Conservation (phyloP, 345 rosid species). For the Eutrema yunnanense region DNA sequence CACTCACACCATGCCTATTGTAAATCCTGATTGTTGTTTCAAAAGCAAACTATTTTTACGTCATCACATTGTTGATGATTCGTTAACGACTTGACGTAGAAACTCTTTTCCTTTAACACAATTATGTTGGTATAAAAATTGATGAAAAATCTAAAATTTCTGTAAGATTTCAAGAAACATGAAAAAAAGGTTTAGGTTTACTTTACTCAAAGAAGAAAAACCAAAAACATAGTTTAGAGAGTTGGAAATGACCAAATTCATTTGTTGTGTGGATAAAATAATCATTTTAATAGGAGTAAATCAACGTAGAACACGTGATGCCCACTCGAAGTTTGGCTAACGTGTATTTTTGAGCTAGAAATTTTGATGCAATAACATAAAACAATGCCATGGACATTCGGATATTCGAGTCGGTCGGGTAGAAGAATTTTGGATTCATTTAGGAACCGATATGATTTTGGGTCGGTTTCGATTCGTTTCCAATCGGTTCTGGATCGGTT, state of each 20-base stretch:
- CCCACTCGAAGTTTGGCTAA: not conserved
- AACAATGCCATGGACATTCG: too few relatives aligned
- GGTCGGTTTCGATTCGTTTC: too few relatives aligned
- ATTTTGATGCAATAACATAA: not conserved
- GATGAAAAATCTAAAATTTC: not conserved
- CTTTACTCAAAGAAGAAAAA: not conserved
- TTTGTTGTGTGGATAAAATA: not conserved
- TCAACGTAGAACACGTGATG: not conserved
- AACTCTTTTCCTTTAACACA: not conserved
- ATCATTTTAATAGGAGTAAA: not conserved
- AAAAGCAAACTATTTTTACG: not conserved
- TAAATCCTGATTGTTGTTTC: not conserved
- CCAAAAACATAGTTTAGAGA: not conserved
- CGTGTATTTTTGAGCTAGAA: not conserved
- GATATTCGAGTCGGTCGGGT: too few relatives aligned
- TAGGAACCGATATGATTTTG: too few relatives aligned
- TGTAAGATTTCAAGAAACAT: not conserved
- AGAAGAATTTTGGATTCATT: too few relatives aligned
- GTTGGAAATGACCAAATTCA: not conserved
- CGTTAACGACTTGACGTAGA: not conserved
- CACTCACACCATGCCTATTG: not conserved
- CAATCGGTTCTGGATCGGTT: too few relatives aligned
- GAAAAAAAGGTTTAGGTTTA: not conserved
- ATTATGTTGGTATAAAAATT: not conserved
- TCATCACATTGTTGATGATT: not conserved